Evolutionary conservation across 2,329 filamentous ascomycete genomes (phyloP).

Genomic region (Hymenoscyphus infarciens): DNA sequence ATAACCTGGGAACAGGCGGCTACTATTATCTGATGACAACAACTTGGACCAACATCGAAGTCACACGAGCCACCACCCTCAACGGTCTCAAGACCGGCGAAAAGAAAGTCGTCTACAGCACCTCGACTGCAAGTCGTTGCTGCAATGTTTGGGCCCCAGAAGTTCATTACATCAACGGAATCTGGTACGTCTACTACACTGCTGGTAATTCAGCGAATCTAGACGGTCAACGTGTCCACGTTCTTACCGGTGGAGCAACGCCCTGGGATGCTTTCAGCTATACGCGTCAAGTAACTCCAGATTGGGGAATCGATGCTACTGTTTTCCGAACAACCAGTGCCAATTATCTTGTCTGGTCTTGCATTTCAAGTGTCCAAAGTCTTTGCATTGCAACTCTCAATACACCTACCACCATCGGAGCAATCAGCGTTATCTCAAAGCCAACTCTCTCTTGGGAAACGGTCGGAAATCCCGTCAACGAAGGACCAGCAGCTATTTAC

Average conservation of each 20-base stretch:
- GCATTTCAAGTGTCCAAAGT: neutral
- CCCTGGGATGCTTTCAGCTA: neutral
- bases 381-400: neutral
- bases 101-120: conserved; percentile 49
- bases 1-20: neutral
- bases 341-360: neutral
- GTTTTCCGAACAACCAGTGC: neutral
- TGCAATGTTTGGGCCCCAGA: neutral
- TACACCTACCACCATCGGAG: neutral
- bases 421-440: neutral
- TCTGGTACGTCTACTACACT: neutral
- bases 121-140: conserved; percentile 43
- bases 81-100: conserved; percentile 52
- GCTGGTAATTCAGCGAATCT: neutral
- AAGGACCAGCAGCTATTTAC: conserved; percentile 53
- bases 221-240: neutral
- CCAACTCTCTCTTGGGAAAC: conserved; percentile 43
- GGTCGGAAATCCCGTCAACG: conserved; percentile 49
- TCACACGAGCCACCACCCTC: conserved; percentile 52
- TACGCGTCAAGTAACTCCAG: neutral
- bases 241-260: neutral
- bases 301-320: neutral
- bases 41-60: conserved; percentile 49
- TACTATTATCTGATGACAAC: neutral
- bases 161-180: neutral